Base-by-base conservation (phyloP, 2,329 filamentous ascomycete genomes). In the Alternaria sp. region DNA sequence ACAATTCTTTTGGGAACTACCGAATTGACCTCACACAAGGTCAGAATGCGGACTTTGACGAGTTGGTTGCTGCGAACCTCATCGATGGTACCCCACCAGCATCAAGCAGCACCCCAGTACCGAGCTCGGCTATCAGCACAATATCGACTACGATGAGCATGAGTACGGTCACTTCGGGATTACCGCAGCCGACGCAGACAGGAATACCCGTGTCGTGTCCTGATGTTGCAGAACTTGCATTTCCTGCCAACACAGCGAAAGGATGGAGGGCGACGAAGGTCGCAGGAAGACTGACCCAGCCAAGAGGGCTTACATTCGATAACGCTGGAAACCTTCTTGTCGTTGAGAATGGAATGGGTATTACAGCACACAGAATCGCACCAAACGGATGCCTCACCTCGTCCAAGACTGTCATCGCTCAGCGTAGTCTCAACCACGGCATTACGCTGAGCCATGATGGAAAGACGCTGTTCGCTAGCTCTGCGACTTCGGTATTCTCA, bases 241-340 rank as follows among this genome's bases (percentile, higher is more conserved):
- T 69, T 25, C 62, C 68, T 2, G 33, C 69, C 2, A 46, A 62
- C 14, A 71, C 68, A 12, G 71, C 73, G 2, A 62, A 65, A 26
- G 71, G 74, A 20, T 77, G 75, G 75, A 75, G 66, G 55, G 73
- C 73, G 23, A 75, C 75, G 37, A 78, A 82, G 45, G 75, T 83
- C 28, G 80, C 80, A 6, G 81, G 79, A 2, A 75, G 75, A 9
- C 63, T 83, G n/a, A 71, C 65, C 7, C 72, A 75, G 46, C 82
- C 82, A 15, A 76, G 82, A 28, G 77, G 79, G 3, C 73, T 84
- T 12, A 61, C 72, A 7, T 78, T 83, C 54, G 82, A 84, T 60
- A 69, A 62, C 8, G 71, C 71, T 5, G 82, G 81, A 1, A 79
- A 82, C 61, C 71, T 84, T 6, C 74, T 84, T 4, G 71, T 83